phyloP scores from a whole-genome alignment of 345 rosid genomes.

The Camelina laxa region DNA sequence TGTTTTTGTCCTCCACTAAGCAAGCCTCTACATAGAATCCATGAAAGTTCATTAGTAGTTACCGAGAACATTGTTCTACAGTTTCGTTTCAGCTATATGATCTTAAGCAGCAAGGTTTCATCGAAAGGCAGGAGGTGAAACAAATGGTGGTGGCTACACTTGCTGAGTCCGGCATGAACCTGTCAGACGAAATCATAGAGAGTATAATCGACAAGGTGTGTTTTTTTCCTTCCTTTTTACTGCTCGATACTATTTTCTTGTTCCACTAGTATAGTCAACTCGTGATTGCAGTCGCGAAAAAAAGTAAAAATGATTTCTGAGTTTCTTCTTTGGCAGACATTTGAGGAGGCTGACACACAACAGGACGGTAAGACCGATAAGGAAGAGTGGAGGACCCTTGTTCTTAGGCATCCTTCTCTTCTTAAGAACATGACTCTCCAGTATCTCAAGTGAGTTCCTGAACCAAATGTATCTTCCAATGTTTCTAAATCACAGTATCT shows the following conservation, averaged over 20 bases:
- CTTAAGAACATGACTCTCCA: conserved; percentile 81
- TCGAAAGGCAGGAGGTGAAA: conserved; percentile 83
- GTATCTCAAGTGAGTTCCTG: conserved; percentile 68
- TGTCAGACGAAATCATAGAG: conserved; percentile 80
- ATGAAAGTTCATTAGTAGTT: neutral
- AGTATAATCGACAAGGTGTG: conserved; percentile 82
- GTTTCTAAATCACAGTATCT: neutral
- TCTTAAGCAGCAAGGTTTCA: conserved; percentile 89
- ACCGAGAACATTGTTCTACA: conserved; percentile 45
- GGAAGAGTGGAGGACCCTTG: conserved; percentile 86
- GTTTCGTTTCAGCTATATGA: conserved; percentile 93
- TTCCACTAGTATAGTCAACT: neutral
- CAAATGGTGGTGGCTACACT: conserved; percentile 94
- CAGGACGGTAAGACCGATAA: conserved; percentile 79
- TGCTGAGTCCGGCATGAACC: conserved; percentile 87
- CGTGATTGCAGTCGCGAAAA: neutral
- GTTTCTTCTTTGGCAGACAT: conserved; percentile 54
- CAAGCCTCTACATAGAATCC: conserved; percentile 52
- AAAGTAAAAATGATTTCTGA: conserved; percentile 22
- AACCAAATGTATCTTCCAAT: neutral
- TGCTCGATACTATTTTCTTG: neutral
- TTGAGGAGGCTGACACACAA: conserved; percentile 78
- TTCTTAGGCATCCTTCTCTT: conserved; percentile 75
- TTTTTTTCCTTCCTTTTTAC: neutral
- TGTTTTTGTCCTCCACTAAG: conserved; percentile 97